These are phyloP conservation scores for Babesia ovata DNA, from an alignment of 169 alveolate genomes.

Conservation along the genomic window DNA sequence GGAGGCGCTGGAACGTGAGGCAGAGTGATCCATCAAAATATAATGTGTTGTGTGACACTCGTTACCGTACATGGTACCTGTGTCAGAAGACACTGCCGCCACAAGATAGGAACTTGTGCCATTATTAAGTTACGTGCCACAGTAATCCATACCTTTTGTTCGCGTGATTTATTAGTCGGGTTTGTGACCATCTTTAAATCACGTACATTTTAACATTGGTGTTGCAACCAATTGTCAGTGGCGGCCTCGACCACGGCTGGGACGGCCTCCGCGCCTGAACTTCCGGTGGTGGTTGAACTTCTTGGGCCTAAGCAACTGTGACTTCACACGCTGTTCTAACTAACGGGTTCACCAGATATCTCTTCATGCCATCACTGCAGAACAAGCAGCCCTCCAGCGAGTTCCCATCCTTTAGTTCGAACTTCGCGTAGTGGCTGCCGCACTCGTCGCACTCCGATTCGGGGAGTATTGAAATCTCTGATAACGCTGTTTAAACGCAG, in stretches of 20 bases:
- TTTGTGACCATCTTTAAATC: too few relatives aligned
- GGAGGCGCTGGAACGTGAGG: conserved; percentile 47
- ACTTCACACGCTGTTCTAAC: neutral
- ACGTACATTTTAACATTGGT: neutral
- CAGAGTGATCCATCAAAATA: conserved; percentile 1
- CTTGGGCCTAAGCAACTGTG: conserved; percentile 8
- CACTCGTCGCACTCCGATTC: conserved; percentile 17
- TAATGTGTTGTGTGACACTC: neutral
- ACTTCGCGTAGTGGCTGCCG: conserved; percentile 15
- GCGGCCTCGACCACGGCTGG: conserved; percentile 9
- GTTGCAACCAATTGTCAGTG: neutral
- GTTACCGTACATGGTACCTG: neutral
- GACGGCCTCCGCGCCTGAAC: conserved; percentile 12
- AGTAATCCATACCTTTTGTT: too few relatives aligned
- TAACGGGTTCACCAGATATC: conserved; percentile 24
- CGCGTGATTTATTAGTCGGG: too few relatives aligned
- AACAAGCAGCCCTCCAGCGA: conserved; percentile 27
- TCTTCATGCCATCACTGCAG: conserved; percentile 25
- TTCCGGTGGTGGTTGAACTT: conserved; percentile 5
- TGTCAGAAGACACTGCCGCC: too few relatives aligned
- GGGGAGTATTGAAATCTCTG: conserved; percentile 6
- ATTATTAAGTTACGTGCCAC: too few relatives aligned
- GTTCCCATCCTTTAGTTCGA: conserved; percentile 14
- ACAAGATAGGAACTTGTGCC: too few relatives aligned
- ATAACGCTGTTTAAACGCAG: neutral